Evolutionary conservation across 306 rosid species (phyloP), one percentile per base, ranked within the genome.

Genomic region (Glycine latifolia): DNA sequence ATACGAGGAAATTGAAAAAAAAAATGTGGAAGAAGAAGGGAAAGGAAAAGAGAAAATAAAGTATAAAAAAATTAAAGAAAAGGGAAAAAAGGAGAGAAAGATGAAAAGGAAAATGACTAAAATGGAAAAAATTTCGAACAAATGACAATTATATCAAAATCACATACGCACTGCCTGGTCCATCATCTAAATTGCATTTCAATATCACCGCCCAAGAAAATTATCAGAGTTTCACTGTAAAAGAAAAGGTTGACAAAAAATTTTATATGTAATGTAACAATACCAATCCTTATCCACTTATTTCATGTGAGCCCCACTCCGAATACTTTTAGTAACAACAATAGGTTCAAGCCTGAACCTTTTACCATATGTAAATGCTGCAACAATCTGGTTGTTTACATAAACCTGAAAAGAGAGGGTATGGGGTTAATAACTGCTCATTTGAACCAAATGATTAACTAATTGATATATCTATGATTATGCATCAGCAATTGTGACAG

Each of bases 101-200:
- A 20, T 20, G n/a, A 20, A 20, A 20, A 1, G 1, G 20, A 20
- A 20, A 20, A 20, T 20, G 0, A 20, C 20, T 20, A 20, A 20
- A 20, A 20, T 20, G 20, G 20, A 20, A 26, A 26, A 77, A 61
- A 56, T 70, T 60, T 52, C 41, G 68, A 74, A 17, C 20, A 41
- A 41, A 0, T 50, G 49, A 52, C 43, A 59, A 59, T 49, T 26
- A 52, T 50, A 62, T 74, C 59, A 86, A 79, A 82, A 79, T 75
- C 76, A 61, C 72, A 79, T 13, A 26, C 16, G 8, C 55, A 15
- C 20, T 76, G 31, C 15, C 35, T n/a, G 63, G 50, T 79, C 54
- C 84, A 61, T 79, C 43, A 78, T 43, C 50, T 11, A 72, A 77
- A 74, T 8, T 82, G 65, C 78, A 58, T 82, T 37, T 84, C 67